Base-by-base conservation (phyloP, 441 rosid genomes). In the Pelargonium australe region DNA sequence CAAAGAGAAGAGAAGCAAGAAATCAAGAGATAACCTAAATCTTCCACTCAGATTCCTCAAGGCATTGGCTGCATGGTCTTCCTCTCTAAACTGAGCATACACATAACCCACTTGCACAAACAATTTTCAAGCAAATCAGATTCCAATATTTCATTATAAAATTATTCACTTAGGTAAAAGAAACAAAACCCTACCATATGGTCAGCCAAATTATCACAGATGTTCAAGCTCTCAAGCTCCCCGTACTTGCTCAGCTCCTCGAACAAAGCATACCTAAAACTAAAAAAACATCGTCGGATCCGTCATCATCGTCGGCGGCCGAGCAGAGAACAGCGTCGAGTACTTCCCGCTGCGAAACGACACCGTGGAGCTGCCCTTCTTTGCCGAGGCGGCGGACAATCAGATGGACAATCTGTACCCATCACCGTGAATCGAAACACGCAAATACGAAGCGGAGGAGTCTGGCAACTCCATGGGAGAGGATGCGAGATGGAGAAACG, bases 351-450 rank as follows among this genome's bases (percentile, higher is more conserved):
- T 85, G 49, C 80, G 83, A 51, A 72, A 66, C 40, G 87, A 81
- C 2, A 85, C 85, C 71, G 77, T 84, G 41, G 70, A 72, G 7
- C 82, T 87, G 14, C 85, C 81, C 17, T 87, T 87, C 55, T 79
- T 87, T 14, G 80, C 73, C 58, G 85, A 83, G 63, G 85, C 78
- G 55, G 88, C 78, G 68, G 92, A 87, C 58, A 80, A 76, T 0
- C 92, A 87, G 74, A 87, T 87, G 90, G 88, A 87, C 51, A 87
- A 87, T 70, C 78, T 87, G 53, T 87, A 87, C 68, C 89, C 92
- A 20, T 20, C 23, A 20, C 23, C 23, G 23, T 20, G 23, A 20
- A 20, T 20, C 23, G 23, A 20, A 20, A 20, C 23, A 20, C 23
- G 23, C 23, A 20, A 20, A 20, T 20, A 20, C 23, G 23, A 20